Base-by-base conservation (phyloP, 192 early-diverging fungal species). In the Backusella tarrabulga region DNA sequence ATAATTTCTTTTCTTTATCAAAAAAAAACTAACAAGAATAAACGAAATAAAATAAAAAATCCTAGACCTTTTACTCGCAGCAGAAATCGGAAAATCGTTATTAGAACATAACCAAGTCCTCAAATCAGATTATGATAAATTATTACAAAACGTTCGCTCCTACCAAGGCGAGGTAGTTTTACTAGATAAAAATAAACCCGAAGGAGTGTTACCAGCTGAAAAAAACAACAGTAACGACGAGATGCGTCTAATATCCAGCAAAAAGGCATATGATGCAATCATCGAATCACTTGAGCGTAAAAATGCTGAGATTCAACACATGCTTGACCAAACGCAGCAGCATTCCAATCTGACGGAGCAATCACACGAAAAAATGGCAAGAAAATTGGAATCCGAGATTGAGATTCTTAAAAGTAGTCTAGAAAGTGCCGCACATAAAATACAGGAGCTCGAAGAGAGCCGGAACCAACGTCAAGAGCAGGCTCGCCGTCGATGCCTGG, bases 21-120 rank as follows among this genome's bases (percentile, higher is more conserved):
- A 50, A 32, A 6, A 21, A 44, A 71, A 26, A 44, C 38, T 29
- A 29, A 44, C 38, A 41, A 38, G n/a, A 41, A 32, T 32, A 32
- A 32, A 32, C 32, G 3, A 32, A 32, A 32, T 3, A 32, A 32
- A 69, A n/a, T n/a, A n/a, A 36, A 36, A 36, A 68, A 34, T 19
- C 34, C 38, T 67, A 85, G 85, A 86, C 71, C 60, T 86, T n/a
- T 54, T 66, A n/a, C 60, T 86, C 3, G 85, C 85, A 7, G 85
- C 85, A 12, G 85, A 86, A 70, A 78, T 86, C 34, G 85, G 85
- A 60, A 82, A 84, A 75, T 83, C 78, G 29, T 52, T 86, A 14
- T 46, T 86, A 11, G 81, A 84, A 67, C 84, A 84, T 36, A 86
- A 86, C 36, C 81, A 80, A 19, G 54, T 34, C 7, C 60, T 86